Evolutionary conservation across 768 basidiomycete genomes (phyloP), one percentile per base, ranked within the genome.

Genomic region (Chiua virens): DNA sequence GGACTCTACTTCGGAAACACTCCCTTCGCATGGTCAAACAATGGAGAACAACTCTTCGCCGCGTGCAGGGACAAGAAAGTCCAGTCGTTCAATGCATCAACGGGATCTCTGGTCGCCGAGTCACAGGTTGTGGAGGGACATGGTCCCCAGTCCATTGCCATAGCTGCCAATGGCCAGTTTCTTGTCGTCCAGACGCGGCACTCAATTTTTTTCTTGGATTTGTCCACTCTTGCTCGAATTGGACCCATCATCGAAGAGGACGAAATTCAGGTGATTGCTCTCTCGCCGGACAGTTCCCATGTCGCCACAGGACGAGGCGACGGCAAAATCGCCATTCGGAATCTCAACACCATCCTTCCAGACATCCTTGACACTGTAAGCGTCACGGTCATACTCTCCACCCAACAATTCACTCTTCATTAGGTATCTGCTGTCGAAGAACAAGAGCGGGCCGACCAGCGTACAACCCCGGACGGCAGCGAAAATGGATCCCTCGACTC

Each of bases 1-100:
- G n/a, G 37, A 13, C 35, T 32, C 28, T 47, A 34, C 8, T 27
- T 5, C 28, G 18, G 40, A 14, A 53, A 32, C 28, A 52, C 35
- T 5, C 50, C 44, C 3, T 21, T 45, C 1, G 49, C 28, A 7
- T 54, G 53, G 53, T 52, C 54, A 6, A 35, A 30, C 10, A 9
- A 42, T n/a, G 27, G 50, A 4, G 25, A 25, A 20, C 22, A 21
- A 1, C 17, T 42, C 8, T 45, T 38, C 15, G 40, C 28, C 13
- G 36, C 30, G 14, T 42, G 34, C 10, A 32, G 18, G 4, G 28
- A 34, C 23, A 30, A 14, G 15, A 52, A 27, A 20, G 21, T 52
- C 28, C 39, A 15, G 20, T 15, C 14, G 7, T 47, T 52, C 20
- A 36, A 52, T 3, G 36, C 8, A 5, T 25, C 36, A 9, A 50